Conservation (phyloP, 257 asterid genomes). For the Schizonepeta tenuifolia region DNA sequence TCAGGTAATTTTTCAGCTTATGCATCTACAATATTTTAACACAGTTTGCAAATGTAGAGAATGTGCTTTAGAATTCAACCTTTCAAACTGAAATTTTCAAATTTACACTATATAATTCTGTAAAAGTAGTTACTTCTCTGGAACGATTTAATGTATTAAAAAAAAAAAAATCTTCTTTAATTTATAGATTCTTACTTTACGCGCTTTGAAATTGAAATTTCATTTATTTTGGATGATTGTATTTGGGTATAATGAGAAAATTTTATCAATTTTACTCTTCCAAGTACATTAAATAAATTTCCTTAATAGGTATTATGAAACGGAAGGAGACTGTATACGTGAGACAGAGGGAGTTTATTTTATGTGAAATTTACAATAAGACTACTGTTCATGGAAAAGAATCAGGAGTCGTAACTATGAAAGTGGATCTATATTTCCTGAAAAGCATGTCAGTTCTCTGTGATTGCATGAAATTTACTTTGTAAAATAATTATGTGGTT, state of each 20-base stretch:
- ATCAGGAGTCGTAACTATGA: not conserved
- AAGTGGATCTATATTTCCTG: not conserved
- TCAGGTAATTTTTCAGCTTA: constrained; percentile 55
- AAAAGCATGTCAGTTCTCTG: not conserved
- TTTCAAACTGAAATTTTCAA: not conserved
- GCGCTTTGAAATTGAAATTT: not conserved
- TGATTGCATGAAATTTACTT: too few species aligned
- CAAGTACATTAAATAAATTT: not conserved
- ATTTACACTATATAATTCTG: not conserved
- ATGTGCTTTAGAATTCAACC: not conserved
- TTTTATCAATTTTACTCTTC: not conserved
- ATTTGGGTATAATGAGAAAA: not conserved
- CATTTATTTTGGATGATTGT: not conserved
- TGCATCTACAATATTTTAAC: not conserved
- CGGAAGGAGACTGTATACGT: not conserved
- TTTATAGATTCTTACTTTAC: not conserved
- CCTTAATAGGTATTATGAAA: not conserved
- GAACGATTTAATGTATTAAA: not conserved
- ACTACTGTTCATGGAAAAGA: not conserved
- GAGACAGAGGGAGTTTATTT: not conserved
- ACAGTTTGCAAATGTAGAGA: not conserved
- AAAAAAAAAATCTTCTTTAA: too few species aligned
- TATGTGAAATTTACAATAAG: not conserved
- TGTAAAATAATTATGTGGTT: too few species aligned
- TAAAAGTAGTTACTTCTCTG: not conserved